Evolutionary conservation across 495 filamentous ascomycete species (phyloP), one percentile per base, ranked within the genome.

Genomic region (Annulohypoxylon nitens): DNA sequence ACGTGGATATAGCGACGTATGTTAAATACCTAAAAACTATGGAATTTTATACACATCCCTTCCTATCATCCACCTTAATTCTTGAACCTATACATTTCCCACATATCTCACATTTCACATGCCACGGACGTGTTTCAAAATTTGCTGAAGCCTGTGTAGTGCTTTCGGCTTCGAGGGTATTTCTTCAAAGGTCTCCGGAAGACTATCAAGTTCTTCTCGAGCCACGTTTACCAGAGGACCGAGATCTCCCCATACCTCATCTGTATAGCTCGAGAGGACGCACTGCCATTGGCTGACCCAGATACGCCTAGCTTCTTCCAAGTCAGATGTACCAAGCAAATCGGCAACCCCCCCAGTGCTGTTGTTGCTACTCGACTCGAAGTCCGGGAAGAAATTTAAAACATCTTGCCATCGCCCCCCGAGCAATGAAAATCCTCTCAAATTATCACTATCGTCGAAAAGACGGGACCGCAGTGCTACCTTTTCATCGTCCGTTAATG

Each of bases 171-270:
- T 54, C 7, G 63, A 64, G 36, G 62, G 61, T 7, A 63, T 67
- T 16, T 53, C 71, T 37, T 39, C 66, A 12, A 14, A 9, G n/a
- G 58, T 25, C 12, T 33, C 60, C 20, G 69, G 70, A 53, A 79
- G 76, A 11, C 72, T 78, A 48, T 77, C 81, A 41, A 92, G 78
- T 76, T 94, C 92, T 57, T 81, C 75, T 45, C 82, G 82, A n/a
- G 92, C 91, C 51, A 88, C 86, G 66, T 87, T 82, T 34, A 92
- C 82, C 43, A 90, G 81, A n/a, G 88, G 86, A 20, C 83, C 73
- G 47, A 93, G 78, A 69, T 90, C 90, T 67, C 92, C 93, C 92
- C 93, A 95, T 10, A 95, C 91, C 66, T 93, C 91, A 78, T 94
- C 90, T 36, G 89, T 86, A 75, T 94, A 94, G 36, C 83, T 81